Evolutionary conservation across 257 asterid genomes (phyloP).

Genomic region (Mitragyna speciosa): DNA sequence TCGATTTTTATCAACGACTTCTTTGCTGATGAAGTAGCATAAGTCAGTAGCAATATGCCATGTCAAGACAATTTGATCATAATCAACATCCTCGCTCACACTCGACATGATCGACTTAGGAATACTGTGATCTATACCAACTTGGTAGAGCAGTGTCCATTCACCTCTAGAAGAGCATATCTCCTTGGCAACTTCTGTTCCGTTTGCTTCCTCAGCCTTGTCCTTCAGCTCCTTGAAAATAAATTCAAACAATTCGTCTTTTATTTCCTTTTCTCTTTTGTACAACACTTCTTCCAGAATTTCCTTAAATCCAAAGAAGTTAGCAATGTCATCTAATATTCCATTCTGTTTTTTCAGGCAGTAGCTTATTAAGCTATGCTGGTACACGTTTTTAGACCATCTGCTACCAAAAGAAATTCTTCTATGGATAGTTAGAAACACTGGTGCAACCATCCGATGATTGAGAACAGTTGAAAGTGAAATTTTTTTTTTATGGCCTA

Average conservation of each 20-base stretch:
- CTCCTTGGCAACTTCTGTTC: neutral
- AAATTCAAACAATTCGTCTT: neutral
- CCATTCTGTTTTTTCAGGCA: neutral
- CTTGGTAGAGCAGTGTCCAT: conserved; percentile 17
- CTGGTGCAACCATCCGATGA: too few relatives aligned
- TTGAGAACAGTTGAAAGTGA: too few relatives aligned
- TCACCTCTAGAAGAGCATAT: conserved; percentile 37
- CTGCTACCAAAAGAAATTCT: neutral
- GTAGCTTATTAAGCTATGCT: neutral
- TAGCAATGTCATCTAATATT: neutral
- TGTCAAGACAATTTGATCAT: conserved; percentile 41
- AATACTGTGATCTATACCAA: neutral
- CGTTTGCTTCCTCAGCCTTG: neutral
- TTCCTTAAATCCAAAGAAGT: neutral
- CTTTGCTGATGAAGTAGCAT: conserved; percentile 14
- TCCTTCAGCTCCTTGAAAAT: neutral
- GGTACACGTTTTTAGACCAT: neutral
- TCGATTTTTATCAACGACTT: neutral
- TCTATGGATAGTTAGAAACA: neutral
- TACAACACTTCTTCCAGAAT: neutral
- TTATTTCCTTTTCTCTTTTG: neutral
- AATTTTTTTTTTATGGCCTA: neutral
- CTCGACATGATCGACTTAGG: neutral
- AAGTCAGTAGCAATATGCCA: conserved; percentile 63
- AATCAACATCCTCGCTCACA: conserved; percentile 29